Evolutionary conservation across 1,284 basidiomycete species (phyloP), one percentile per base, ranked within the genome.

Genomic region (Cutaneotrichosporon dermatis): DNA sequence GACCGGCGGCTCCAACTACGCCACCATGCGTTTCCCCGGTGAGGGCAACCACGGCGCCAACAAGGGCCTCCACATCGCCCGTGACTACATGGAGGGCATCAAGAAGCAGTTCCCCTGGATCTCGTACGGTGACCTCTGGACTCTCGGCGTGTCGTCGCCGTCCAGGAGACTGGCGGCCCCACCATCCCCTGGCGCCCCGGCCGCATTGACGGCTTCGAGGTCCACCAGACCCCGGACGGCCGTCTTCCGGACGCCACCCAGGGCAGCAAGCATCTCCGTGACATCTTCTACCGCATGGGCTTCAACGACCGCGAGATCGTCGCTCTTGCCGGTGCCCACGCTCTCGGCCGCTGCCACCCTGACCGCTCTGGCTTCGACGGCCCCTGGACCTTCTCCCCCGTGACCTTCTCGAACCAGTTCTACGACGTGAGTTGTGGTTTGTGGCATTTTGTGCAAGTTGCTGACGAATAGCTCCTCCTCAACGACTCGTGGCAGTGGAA

Each of bases 291-390:
- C 80, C 89, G 92, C 68, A 92, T 93, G 90, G 91, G 90, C 58
- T 94, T 97, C 83, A 91, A 95, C 78, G 95, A 98, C 81, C 91
- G 93, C 78, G 92, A 94, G 79, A 94, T 94, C 58, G 94, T 97
- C 59, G 93, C 94, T 55, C 87, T 99, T 66, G 85, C 86, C 39
- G 95, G 95, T 68, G 94, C 91, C 48, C 95, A 99, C 76, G 92
- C 92, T 63, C 85, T 98, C 52, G 94, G 94, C 46, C 89, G 95
- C 74, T 95, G 92, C 83, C 95, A 98, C 82, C 66, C 78, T 82
- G 71, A 76, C 72, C 86, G 88, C 66, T 92, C 89, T 60, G 90
- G 90, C 44, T 94, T 88, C 77, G 88, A 91, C 3, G 93, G 92
- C 86, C 89, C 46, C n/a, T 75, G 73, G 75, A 73, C 74, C 39